These are phyloP conservation scores for Suillus occidentalis DNA, from an alignment of 768 basidiomycete species.

Conservation along the genomic window DNA sequence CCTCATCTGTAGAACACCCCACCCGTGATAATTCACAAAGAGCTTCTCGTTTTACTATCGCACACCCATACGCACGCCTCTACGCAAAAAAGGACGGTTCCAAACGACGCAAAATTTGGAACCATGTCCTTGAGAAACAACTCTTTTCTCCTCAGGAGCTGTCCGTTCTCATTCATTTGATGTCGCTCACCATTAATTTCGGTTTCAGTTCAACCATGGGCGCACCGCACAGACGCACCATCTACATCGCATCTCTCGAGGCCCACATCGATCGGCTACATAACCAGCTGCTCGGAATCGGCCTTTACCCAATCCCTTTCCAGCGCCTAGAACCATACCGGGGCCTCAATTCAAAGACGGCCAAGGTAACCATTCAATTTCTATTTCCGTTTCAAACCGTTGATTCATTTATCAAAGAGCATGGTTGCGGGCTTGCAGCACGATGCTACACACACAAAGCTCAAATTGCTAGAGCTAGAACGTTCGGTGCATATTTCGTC, in stretches of 20 bases:
- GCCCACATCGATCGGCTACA: constrained; percentile 71
- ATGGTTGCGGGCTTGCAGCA: constrained; percentile 73
- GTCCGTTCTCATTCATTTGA: constrained; percentile 36
- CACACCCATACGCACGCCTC: constrained; percentile 70
- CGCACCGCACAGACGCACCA: constrained; percentile 64
- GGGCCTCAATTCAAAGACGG: constrained; percentile 75
- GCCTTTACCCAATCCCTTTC: constrained; percentile 55
- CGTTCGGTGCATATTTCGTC: constrained; percentile 51
- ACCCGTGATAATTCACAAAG: constrained; percentile 17
- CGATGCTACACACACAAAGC: constrained; percentile 56
- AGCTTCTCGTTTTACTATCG: constrained; percentile 36
- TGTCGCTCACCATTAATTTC: not conserved
- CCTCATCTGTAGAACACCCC: constrained; percentile 15
- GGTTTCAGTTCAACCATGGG: constrained; percentile 57
- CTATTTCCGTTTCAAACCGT: not conserved
- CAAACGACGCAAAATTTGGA: constrained; percentile 77
- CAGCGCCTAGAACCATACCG: constrained; percentile 60
- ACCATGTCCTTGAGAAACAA: constrained; percentile 71
- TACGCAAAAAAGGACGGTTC: constrained; percentile 61
- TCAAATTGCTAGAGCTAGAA: constrained; percentile 69
- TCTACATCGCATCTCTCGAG: constrained; percentile 73
- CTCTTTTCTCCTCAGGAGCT: constrained; percentile 68
- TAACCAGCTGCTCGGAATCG: constrained; percentile 51
- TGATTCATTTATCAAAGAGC: constrained; percentile 42
- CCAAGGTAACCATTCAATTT: constrained; percentile 50